These are phyloP conservation scores for Pontederia paniculata DNA, from an alignment of 176 grass and related monocot species.

Conservation along the genomic window DNA sequence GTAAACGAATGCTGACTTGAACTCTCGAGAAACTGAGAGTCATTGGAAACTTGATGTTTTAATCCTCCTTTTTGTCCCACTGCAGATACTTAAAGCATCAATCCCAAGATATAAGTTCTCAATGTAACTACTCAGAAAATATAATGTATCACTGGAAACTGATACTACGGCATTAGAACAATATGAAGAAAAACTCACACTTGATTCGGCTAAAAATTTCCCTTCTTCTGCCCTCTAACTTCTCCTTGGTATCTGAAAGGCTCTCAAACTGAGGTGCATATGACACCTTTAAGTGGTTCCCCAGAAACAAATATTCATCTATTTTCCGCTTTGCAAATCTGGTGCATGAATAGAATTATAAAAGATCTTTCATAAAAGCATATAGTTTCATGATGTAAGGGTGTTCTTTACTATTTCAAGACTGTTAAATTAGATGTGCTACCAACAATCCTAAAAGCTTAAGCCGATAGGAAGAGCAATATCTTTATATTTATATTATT, in stretches of 20 bases:
- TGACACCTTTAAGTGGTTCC: conserved; percentile 58
- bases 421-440: too few species aligned
- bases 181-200: conserved; percentile 32
- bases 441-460: too few species aligned
- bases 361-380: not conserved
- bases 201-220: conserved; percentile 60
- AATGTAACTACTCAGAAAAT: not conserved
- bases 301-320: conserved; percentile 75
- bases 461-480: too few species aligned
- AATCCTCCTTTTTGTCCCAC: conserved; percentile 33
- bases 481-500: too few species aligned
- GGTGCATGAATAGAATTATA: conserved; percentile 7
- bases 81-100: conserved; percentile 27
- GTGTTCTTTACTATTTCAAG: not conserved
- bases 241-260: conserved; percentile 59
- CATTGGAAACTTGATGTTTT: conserved; percentile 8
- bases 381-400: too few species aligned
- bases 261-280: conserved; percentile 75
- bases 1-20: conserved; percentile 25
- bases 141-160: not conserved
- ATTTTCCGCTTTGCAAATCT: conserved; percentile 94
- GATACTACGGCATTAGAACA: not conserved
- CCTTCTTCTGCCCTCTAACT: conserved; percentile 67
- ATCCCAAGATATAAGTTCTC: not conserved
- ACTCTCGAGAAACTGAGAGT: not conserved